phyloP scores from a whole-genome alignment of 306 rosid genomes.

The Echinosophora koreensis region DNA sequence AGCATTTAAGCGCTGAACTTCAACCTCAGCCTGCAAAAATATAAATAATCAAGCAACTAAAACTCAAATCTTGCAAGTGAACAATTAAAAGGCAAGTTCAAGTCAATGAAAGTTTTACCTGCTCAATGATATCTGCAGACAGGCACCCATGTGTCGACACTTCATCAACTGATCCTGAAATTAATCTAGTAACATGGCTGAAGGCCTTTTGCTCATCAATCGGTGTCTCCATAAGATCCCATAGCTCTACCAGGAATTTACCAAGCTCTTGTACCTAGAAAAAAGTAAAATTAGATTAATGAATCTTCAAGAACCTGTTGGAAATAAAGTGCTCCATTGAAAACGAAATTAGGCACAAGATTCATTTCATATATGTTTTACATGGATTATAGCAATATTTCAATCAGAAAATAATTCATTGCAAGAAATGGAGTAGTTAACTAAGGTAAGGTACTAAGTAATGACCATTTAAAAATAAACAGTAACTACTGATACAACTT shows the following conservation, averaged over 20 bases:
- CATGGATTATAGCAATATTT: not conserved
- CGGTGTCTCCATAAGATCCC: constrained; percentile 90
- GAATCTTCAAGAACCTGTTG: constrained; percentile 16
- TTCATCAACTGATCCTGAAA: constrained; percentile 70
- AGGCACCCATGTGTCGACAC: constrained; percentile 79
- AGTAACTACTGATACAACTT: constrained; percentile 14
- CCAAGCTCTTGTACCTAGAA: constrained; percentile 75
- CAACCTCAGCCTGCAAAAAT: constrained; percentile 65
- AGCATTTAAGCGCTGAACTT: constrained; percentile 76
- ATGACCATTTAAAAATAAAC: constrained; percentile 25
- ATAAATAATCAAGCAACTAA: constrained; percentile 32
- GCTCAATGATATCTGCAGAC: constrained; percentile 71
- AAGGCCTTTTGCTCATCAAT: constrained; percentile 66
- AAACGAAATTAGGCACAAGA: constrained; percentile 24
- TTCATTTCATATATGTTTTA: constrained; percentile 2
- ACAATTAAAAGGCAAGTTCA: constrained; percentile 31
- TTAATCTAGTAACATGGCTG: constrained; percentile 65
- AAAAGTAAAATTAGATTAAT: constrained; percentile 36
- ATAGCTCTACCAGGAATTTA: constrained; percentile 62
- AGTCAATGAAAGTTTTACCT: constrained; percentile 57
- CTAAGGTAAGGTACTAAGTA: constrained; percentile 14
- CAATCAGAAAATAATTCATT: not conserved
- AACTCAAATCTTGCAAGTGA: constrained; percentile 22
- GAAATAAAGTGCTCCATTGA: constrained; percentile 21
- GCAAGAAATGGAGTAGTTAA: constrained; percentile 12